Conservation (phyloP, 2,329 filamentous ascomycete genomes). For the Ceratocystiopsis minuta region DNA sequence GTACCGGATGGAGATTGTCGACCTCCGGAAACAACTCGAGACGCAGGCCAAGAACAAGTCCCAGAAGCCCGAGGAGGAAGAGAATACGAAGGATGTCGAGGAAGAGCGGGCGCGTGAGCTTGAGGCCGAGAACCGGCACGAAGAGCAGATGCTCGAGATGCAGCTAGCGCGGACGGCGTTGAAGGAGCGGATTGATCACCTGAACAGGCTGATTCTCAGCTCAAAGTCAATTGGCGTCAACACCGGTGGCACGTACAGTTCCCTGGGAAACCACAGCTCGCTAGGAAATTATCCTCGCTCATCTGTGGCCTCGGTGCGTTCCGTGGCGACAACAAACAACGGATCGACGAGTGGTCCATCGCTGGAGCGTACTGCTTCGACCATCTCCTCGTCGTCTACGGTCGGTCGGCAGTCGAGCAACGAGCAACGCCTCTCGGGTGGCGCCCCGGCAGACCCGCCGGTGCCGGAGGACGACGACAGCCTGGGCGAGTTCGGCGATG, state of each 20-base stretch:
- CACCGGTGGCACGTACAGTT: slow-evolving; percentile 50
- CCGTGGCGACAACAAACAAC: slow-evolving; percentile 36
- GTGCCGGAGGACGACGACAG: slow-evolving; percentile 48
- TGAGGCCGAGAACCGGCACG: slow-evolving; percentile 71
- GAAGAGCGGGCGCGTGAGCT: slow-evolving; percentile 57
- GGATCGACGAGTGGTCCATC: slow-evolving; percentile 21
- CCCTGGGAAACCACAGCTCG: slow-evolving; percentile 48
- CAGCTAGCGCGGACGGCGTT: slow-evolving; percentile 86
- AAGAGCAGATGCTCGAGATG: slow-evolving; percentile 98
- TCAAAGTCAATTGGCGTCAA: slow-evolving; percentile 95
- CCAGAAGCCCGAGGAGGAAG: slow-evolving; percentile 32
- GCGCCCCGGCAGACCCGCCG: slow-evolving; percentile 16
- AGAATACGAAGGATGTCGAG: slow-evolving; percentile 44
- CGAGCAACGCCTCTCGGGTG: slow-evolving; percentile 25
- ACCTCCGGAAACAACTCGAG: slow-evolving; percentile 65
- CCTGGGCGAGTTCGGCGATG: slow-evolving; percentile 69
- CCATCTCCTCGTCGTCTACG: slow-evolving; percentile 44
- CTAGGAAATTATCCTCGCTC: slow-evolving; percentile 49
- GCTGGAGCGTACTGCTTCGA: slow-evolving; percentile 47
- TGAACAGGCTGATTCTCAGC: slow-evolving; percentile 86
- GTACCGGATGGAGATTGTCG: slow-evolving; percentile 82
- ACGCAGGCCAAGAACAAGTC: slow-evolving; percentile 54
- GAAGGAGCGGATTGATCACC: slow-evolving; percentile 92
- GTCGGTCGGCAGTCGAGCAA: slow-evolving; percentile 35
- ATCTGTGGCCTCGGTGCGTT: slow-evolving; percentile 28